These are phyloP conservation scores for Aspergillus fructus DNA, from an alignment of 2,329 filamentous ascomycete genomes.

Conservation along the genomic window DNA sequence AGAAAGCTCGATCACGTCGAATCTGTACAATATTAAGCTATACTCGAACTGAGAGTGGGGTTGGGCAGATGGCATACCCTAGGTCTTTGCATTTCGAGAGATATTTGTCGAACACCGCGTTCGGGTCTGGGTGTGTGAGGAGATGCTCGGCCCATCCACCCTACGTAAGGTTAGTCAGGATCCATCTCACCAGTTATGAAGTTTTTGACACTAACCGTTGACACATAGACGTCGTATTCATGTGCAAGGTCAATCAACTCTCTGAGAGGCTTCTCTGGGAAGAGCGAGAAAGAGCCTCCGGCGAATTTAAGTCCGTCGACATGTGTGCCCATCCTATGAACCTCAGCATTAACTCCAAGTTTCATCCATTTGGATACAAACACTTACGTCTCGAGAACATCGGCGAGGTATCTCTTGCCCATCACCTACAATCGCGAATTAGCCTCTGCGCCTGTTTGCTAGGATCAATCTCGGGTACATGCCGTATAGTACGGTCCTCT, in stretches of 20 bases:
- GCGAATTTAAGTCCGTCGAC: conserved; percentile 58
- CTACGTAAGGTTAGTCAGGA: conserved; percentile 22
- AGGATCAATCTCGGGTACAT: conserved; percentile 9
- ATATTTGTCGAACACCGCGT: conserved; percentile 51
- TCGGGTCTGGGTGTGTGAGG: conserved; percentile 48
- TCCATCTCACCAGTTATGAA: neutral
- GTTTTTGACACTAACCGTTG: conserved; percentile 39
- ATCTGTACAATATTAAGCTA: conserved; percentile 29
- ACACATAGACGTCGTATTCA: conserved; percentile 52
- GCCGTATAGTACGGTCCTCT: conserved; percentile 56
- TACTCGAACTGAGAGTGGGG: neutral
- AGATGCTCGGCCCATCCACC: conserved; percentile 58
- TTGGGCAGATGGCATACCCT: conserved; percentile 31
- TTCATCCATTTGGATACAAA: neutral
- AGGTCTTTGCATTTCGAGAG: conserved; percentile 53
- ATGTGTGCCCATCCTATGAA: conserved; percentile 51
- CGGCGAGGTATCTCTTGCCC: conserved; percentile 53
- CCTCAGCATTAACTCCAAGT: neutral
- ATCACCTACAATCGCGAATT: conserved; percentile 37
- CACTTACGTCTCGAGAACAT: conserved; percentile 54
- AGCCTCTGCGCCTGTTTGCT: neutral
- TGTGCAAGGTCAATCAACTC: conserved; percentile 53
- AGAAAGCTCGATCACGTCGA: conserved; percentile 57
- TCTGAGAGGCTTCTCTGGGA: conserved; percentile 46
- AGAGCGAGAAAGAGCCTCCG: conserved; percentile 53